Evolutionary conservation across 225 moss, liverwort and hornwort genomes (phyloP), one percentile per base, ranked within the genome.

Genomic region (Neckera pumila): DNA sequence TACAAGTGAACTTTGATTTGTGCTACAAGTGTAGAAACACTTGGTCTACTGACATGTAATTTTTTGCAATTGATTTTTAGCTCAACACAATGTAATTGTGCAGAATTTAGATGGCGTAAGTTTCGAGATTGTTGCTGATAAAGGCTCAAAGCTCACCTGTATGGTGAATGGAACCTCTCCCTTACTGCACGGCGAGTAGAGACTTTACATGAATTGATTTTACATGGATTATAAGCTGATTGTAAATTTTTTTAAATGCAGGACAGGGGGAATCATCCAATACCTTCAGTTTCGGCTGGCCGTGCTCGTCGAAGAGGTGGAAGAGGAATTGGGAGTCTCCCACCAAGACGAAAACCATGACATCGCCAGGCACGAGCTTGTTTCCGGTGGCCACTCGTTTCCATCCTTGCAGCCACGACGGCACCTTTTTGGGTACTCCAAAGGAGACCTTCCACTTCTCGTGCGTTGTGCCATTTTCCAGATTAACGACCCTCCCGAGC

Each of bases 321-420:
- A 93, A 91, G 42, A 43, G 77, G 66, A 93, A 88, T 77, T 85
- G 77, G n/a, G 91, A 93, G 20, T 88, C 20, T 40, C 76, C 84
- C 23, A 86, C 85, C 5, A 90, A 86, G 71, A 90, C 66, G 84
- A 93, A 91, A 75, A 93, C 61, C 88, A 91, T 84, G 72, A 81
- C 86, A 33, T 93, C 90, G 19, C 91, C 91, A 65, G 88, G 40
- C 11, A 28, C 42, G 64, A 93, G 89, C 71, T 66, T 20, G 34
- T 90, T 87, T 36, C 60, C 88, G 8, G 21, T 51, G 58, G 86
- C 84, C 56, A 93, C 59, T 72, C 28, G n/a, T 58, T 80, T 67
- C 93, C 93, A 90, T 61, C 91, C 88, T 90, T 84, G 88, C 88
- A 85, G 36, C 88, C 91, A 91, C 28, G 71, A 49, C 42, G 84